Evolutionary conservation across 1,284 basidiomycete genomes (phyloP).

Genomic region (Moesziomyces antarcticus): DNA sequence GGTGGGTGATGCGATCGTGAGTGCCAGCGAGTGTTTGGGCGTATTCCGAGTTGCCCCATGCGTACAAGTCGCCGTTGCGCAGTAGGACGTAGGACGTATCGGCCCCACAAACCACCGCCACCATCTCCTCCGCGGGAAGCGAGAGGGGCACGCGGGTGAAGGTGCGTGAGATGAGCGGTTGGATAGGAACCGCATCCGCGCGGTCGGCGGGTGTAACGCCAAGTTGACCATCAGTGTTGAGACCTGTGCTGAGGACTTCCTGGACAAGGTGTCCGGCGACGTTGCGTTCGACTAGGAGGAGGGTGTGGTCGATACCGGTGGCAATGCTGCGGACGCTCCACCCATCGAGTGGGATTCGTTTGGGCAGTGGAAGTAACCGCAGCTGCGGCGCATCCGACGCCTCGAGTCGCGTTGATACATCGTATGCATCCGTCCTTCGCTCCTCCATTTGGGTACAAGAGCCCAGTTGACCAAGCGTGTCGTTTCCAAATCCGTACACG

Average conservation of each 20-base stretch:
- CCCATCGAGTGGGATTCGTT: background rate
- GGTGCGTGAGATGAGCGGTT: slow-evolving; percentile 9
- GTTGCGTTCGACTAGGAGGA: slow-evolving; percentile 16
- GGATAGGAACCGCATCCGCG: slow-evolving; percentile 11
- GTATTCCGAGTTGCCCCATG: slow-evolving; percentile 61
- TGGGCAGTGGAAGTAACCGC: slow-evolving; percentile 22
- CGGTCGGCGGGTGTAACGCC: slow-evolving; percentile 6
- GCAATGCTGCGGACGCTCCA: slow-evolving; percentile 16
- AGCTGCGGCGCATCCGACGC: slow-evolving; percentile 11
- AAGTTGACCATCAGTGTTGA: slow-evolving; percentile 59
- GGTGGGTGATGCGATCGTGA: slow-evolving; percentile 20
- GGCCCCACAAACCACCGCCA: slow-evolving; percentile 35
- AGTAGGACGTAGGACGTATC: slow-evolving; percentile 51
- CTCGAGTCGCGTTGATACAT: background rate
- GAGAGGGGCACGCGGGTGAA: slow-evolving; percentile 8
- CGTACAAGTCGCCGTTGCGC: slow-evolving; percentile 17
- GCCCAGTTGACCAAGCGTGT: slow-evolving; percentile 38
- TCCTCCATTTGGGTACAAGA: background rate
- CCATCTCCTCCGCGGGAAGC: background rate
- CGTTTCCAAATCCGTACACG: slow-evolving; percentile 29
- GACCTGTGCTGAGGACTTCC: slow-evolving; percentile 10
- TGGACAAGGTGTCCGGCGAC: slow-evolving; percentile 13
- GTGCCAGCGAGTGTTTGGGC: slow-evolving; percentile 39
- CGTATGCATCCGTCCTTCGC: slow-evolving; percentile 20
- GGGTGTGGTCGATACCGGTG: slow-evolving; percentile 28